Evolutionary conservation across 768 basidiomycete species (phyloP), one percentile per base, ranked within the genome.

Genomic region (Lentinula edodes): DNA sequence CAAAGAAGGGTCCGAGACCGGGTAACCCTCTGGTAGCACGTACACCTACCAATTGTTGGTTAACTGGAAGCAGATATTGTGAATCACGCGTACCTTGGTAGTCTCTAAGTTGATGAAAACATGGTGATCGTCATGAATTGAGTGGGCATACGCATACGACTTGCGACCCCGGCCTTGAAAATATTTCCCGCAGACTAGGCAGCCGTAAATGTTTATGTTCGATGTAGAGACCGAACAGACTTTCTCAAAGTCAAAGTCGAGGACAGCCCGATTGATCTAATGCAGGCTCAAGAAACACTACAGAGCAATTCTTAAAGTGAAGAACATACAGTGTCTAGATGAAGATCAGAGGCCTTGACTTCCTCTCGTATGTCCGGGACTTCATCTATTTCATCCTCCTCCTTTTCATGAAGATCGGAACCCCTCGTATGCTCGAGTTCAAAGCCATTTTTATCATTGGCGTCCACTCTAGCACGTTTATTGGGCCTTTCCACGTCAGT

Each of bases 161-260:
- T 83, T 92, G 65, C 89, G 88, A 39, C 97, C 96, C 68, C 97
- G 81, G 28, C 97, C 97, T 80, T 98, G 96, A 71, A 97, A 98
- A 73, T 98, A 99, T 77, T 97, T 98, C 60, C 97, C 97, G 71
- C 93, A 95, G 15, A 98, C 95, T 58, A 99, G 85, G 71, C 97
- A 99, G 38, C 93, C 94, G 70, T 99, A 99, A 64, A 90, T 91
- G 75, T 99, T 97, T 81, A 97, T 95, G 75, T 98, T 96, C 45
- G 92, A 91, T 59, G 93, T 81, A 39, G 93, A 97, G 56, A 98
- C 93, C 8, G 96, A 98, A 80, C 97, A 99, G 32, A 98, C 85
- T 80, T 96, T 95, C 77, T 99, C 97, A 68, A 99, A 99, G 76
- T 99, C 97, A 75, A 99, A 99, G 74, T 99, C 97, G 61, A 99